These are phyloP conservation scores for Eucalyptus polyanthemos DNA, from an alignment of 345 rosid species.

Conservation along the genomic window DNA sequence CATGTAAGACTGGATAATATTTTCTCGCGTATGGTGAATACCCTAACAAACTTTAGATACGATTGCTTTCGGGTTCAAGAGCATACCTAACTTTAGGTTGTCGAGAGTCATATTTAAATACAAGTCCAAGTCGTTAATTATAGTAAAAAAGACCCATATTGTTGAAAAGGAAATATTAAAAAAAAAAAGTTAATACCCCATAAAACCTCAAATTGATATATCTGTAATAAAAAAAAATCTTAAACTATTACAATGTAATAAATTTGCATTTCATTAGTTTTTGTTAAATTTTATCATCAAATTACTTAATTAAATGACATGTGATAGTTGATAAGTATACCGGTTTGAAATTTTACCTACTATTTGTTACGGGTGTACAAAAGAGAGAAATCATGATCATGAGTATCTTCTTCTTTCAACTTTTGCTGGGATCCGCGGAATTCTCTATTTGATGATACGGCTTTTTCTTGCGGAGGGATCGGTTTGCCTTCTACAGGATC, in stretches of 20 bases:
- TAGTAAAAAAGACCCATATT: too few relatives aligned
- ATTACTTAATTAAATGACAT: rapidly evolving
- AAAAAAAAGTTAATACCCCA: too few relatives aligned
- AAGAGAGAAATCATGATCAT: background rate
- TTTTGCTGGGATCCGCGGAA: background rate
- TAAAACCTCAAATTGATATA: rapidly evolving
- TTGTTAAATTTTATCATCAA: rapidly evolving
- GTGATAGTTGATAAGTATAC: rapidly evolving
- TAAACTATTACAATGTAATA: too few relatives aligned
- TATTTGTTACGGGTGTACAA: rapidly evolving
- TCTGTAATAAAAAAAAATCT: rapidly evolving
- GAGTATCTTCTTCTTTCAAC: background rate
- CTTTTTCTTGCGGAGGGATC: background rate
- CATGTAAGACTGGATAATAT: background rate
- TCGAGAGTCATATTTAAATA: too few relatives aligned
- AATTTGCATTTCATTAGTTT: rapidly evolving
- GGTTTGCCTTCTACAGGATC: background rate
- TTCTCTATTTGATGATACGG: background rate
- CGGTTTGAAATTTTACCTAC: rapidly evolving
- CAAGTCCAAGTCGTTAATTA: background rate
- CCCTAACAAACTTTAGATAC: background rate
- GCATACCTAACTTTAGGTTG: background rate
- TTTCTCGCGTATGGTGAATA: rapidly evolving
- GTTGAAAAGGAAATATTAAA: too few relatives aligned
- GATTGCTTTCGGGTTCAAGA: background rate